phyloP scores from a whole-genome alignment of 495 filamentous ascomycete species.

The Talaromyces adpressus region DNA sequence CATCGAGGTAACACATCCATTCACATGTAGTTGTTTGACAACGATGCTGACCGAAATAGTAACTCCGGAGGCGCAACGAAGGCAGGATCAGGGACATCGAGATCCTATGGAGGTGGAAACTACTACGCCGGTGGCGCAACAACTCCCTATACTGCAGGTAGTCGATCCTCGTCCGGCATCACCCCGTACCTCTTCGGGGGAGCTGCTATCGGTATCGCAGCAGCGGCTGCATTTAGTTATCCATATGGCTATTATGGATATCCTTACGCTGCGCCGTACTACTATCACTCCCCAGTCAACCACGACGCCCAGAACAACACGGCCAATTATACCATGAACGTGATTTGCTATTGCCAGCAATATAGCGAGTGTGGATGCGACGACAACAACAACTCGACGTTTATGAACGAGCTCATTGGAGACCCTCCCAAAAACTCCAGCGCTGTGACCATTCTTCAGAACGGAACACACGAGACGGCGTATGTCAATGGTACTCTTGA shows the following conservation, averaged over 20 bases:
- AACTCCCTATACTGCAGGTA: constrained; percentile 61
- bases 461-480: constrained; percentile 64
- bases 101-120: constrained; percentile 55
- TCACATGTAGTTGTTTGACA: constrained; percentile 8
- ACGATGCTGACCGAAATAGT: constrained; percentile 12
- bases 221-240: constrained; percentile 55
- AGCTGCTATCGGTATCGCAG: constrained; percentile 50
- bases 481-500: constrained; percentile 80
- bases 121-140: constrained; percentile 76
- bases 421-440: constrained; percentile 60
- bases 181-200: constrained; percentile 50
- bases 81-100: constrained; percentile 55
- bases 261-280: constrained; percentile 56
- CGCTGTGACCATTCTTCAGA: constrained; percentile 58
- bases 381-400: constrained; percentile 55
- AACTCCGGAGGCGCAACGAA: constrained; percentile 59
- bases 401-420: constrained; percentile 53
- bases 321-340: constrained; percentile 60
- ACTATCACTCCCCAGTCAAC: constrained; percentile 47
- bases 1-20: constrained; percentile 1
- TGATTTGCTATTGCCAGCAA: constrained; percentile 67
- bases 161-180: constrained; percentile 47
- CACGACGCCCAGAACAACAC: constrained; percentile 39
- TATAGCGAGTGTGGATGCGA: constrained; percentile 77
- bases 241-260: constrained; percentile 50